These are phyloP conservation scores for Tetramitus jugosus DNA, from an alignment of 208 protist genomes.

Conservation along the genomic window DNA sequence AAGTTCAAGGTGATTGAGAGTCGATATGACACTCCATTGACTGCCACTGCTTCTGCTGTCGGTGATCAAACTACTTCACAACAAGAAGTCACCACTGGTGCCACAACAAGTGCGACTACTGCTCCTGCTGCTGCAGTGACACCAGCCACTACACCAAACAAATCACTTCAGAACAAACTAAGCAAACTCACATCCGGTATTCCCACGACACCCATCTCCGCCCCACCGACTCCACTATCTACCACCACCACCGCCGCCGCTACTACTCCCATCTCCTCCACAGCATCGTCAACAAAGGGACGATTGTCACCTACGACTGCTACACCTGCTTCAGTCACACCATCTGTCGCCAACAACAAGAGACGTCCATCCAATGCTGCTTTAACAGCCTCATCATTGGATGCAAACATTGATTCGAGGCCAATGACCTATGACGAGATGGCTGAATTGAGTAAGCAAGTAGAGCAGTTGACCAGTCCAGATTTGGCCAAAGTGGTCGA, in stretches of 20 bases:
- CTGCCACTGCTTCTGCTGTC: neutral
- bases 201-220: neutral
- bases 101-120: too few species aligned
- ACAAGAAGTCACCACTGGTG: neutral
- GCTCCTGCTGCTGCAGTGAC: too few species aligned
- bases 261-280: too few species aligned
- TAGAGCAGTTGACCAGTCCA: neutral
- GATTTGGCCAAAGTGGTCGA: conserved; percentile 9
- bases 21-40: neutral
- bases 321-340: neutral
- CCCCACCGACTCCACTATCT: too few species aligned
- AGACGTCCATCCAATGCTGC: too few species aligned
- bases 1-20: neutral
- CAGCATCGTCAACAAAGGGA: too few species aligned
- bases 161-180: too few species aligned
- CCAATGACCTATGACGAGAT: conserved; percentile 25
- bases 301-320: neutral
- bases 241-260: neutral
- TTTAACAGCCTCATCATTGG: neutral
- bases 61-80: neutral
- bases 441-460: neutral
- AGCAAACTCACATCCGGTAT: neutral
- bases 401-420: neutral
- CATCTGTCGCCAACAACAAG: neutral
- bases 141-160: neutral